Percentiles rank a stretch among this genome's conserved stretches.
Conservation (phyloP, 1,284 basidiomycete genomes). For the Pyrrhoderma lamaoense region DNA sequence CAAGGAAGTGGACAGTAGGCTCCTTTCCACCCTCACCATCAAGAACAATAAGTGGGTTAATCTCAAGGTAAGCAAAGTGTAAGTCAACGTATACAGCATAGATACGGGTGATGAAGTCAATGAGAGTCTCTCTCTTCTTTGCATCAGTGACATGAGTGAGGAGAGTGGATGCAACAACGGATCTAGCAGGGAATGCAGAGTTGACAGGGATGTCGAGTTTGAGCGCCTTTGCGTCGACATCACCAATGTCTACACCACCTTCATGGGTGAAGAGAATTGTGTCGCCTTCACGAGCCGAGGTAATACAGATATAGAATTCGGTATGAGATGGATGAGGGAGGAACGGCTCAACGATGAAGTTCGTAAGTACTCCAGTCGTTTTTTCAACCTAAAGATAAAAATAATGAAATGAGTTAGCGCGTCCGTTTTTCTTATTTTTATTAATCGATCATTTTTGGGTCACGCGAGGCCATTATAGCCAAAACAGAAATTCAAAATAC, state of each 20-base stretch:
- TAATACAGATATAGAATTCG: slow-evolving; percentile 99
- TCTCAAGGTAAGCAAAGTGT: slow-evolving; percentile 98
- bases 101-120: slow-evolving; percentile 91
- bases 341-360: slow-evolving; percentile 98
- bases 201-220: slow-evolving; percentile 81
- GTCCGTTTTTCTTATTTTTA: too few relatives aligned
- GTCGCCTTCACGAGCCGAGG: slow-evolving; percentile 91
- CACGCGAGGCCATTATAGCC: not conserved
- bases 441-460: too few relatives aligned
- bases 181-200: slow-evolving; percentile 73
- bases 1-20: slow-evolving; percentile 90
- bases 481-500: not conserved
- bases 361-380: slow-evolving; percentile 91
- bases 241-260: slow-evolving; percentile 97
- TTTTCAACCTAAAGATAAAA: slow-evolving; percentile 67
- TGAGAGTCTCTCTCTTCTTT: slow-evolving; percentile 78
- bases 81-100: slow-evolving; percentile 98
- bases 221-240: slow-evolving; percentile 97
- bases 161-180: slow-evolving; percentile 65
- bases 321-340: slow-evolving; percentile 90
- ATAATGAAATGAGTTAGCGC: too few relatives aligned
- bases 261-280: slow-evolving; percentile 98
- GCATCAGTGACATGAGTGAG: slow-evolving; percentile 71
- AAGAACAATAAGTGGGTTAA: slow-evolving; percentile 96
- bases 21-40: slow-evolving; percentile 71